Evolutionary conservation across 1,284 basidiomycete species (phyloP).

Genomic region (Somion occarium): DNA sequence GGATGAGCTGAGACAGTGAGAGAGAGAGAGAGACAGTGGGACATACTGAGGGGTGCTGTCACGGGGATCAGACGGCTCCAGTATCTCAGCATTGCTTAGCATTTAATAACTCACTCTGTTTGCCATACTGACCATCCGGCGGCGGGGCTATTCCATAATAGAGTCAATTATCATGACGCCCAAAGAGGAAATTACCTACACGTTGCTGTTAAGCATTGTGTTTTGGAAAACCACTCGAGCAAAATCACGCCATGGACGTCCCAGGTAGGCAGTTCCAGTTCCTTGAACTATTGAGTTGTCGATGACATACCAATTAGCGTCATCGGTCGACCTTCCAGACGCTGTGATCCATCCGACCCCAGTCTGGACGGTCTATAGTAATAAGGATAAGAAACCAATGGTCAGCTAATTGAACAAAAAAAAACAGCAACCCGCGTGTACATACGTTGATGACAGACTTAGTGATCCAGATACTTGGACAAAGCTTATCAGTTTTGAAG

Average conservation of each 20-base stretch:
- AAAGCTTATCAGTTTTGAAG: background rate
- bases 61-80: too few relatives aligned
- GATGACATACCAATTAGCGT: constrained; percentile 42
- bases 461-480: constrained; percentile 22
- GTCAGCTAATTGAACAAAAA: background rate
- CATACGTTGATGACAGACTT: constrained; percentile 24
- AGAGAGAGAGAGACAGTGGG: too few relatives aligned
- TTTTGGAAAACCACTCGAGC: constrained; percentile 26
- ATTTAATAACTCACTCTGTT: constrained; percentile 12
- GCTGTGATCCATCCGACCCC: constrained; percentile 45
- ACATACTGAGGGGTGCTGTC: background rate
- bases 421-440: background rate
- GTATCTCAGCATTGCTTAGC: too few relatives aligned
- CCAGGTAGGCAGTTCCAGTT: constrained; percentile 38
- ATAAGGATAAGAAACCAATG: background rate
- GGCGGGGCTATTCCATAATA: constrained; percentile 13
- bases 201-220: constrained; percentile 17
- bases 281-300: constrained; percentile 44
- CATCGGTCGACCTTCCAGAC: constrained; percentile 42
- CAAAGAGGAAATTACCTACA: constrained; percentile 13
- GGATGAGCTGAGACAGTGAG: background rate
- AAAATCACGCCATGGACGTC: constrained; percentile 43
- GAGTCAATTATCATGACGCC: constrained; percentile 4
- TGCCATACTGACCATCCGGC: constrained; percentile 22
- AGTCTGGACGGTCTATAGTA: constrained; percentile 22